phyloP scores from a whole-genome alignment of 352 stramenopile genomes.

The Globisporangium ultimum region DNA sequence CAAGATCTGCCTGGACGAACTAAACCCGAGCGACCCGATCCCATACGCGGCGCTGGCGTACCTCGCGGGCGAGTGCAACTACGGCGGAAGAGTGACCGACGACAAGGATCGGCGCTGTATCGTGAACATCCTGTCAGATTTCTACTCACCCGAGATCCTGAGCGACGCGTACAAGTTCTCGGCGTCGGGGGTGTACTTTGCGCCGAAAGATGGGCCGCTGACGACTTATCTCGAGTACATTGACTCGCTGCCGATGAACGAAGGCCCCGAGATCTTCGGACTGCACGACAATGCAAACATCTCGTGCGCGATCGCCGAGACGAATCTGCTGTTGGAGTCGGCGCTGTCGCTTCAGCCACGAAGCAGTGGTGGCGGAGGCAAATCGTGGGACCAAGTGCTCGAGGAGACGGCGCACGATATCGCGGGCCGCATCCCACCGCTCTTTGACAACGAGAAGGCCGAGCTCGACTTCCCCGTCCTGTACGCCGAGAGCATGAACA shows the following conservation, averaged over 20 bases:
- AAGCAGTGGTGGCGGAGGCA: conserved; percentile 70
- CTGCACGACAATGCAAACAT: conserved; percentile 88
- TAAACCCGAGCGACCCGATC: conserved; percentile 55
- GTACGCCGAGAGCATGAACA: conserved; percentile 89
- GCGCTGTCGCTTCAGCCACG: conserved; percentile 88
- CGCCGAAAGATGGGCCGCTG: conserved; percentile 43
- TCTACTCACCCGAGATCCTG: conserved; percentile 80
- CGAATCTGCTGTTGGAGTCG: conserved; percentile 84
- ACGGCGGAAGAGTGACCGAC: conserved; percentile 93
- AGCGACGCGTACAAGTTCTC: conserved; percentile 78
- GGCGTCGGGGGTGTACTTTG: conserved; percentile 80
- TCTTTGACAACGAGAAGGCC: conserved; percentile 91
- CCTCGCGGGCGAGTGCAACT: conserved; percentile 93
- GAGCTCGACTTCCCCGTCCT: conserved; percentile 80
- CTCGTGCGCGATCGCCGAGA: conserved; percentile 86
- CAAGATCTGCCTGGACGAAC: conserved; percentile 78
- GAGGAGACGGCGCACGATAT: conserved; percentile 89
- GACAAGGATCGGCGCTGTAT: conserved; percentile 91
- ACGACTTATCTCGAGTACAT: conserved; percentile 74
- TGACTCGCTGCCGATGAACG: conserved; percentile 79
- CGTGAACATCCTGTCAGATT: conserved; percentile 82
- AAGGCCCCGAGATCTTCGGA: conserved; percentile 84
- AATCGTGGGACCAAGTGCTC: conserved; percentile 89
- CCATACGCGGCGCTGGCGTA: conserved; percentile 92
- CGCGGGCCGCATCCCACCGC: conserved; percentile 48